Conservation (phyloP, 202 grass and related monocot species). For the Setaria italica region DNA sequence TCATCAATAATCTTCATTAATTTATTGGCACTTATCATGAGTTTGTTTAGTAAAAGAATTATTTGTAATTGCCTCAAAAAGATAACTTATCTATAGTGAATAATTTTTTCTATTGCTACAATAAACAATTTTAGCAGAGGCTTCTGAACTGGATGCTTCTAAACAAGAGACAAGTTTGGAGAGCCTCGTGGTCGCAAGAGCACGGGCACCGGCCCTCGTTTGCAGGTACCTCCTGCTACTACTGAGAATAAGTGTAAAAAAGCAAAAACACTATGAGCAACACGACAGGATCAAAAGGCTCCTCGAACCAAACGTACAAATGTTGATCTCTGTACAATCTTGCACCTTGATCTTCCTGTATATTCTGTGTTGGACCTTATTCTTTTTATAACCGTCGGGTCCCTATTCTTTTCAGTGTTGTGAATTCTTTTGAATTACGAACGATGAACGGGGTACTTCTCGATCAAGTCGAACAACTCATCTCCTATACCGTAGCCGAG, state of each 20-base stretch:
- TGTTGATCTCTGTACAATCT: background rate
- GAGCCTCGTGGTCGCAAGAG: background rate
- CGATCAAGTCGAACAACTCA: conserved; percentile 80
- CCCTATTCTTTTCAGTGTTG: background rate
- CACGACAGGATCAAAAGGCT: background rate
- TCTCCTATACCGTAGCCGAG: conserved; percentile 84
- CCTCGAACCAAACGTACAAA: background rate
- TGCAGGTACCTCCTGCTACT: background rate
- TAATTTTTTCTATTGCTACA: background rate
- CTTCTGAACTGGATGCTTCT: background rate
- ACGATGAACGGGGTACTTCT: conserved; percentile 54
- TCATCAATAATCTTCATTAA: background rate
- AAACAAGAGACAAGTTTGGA: too few species aligned
- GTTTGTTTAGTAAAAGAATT: background rate
- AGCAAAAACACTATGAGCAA: conserved; percentile 2
- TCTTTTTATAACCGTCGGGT: background rate
- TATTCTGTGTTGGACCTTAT: background rate
- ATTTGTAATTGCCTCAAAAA: background rate
- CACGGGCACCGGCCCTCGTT: background rate
- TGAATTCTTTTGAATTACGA: background rate
- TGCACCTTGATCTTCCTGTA: background rate
- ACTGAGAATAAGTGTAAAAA: background rate
- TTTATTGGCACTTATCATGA: background rate
- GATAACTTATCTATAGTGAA: background rate
- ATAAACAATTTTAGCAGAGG: background rate